Percentiles rank a stretch among this genome's conserved stretches.
phyloP scores from a whole-genome alignment of 2,329 filamentous ascomycete genomes.

The Colletotrichum godetiae region DNA sequence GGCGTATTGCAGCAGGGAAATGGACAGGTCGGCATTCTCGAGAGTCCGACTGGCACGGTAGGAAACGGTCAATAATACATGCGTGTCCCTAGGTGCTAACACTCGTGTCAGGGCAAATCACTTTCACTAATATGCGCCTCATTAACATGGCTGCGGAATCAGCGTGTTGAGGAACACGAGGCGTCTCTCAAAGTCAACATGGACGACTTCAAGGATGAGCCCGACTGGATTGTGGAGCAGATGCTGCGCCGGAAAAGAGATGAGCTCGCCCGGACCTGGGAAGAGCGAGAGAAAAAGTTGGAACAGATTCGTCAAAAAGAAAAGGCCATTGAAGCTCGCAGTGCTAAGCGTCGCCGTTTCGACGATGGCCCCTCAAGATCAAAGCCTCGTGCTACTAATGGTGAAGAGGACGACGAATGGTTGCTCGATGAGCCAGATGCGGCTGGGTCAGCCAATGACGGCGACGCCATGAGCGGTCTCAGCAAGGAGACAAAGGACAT shows the following conservation, averaged over 20 bases:
- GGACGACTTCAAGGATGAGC: conserved; percentile 71
- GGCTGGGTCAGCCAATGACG: conserved; percentile 41
- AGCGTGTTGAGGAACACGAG: conserved; percentile 74
- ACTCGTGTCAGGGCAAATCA: conserved; percentile 95
- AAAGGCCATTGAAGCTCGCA: conserved; percentile 64
- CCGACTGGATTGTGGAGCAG: conserved; percentile 86
- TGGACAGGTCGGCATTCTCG: conserved; percentile 87
- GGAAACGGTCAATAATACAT: too few relatives aligned
- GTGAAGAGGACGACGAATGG: conserved; percentile 76
- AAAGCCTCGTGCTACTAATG: conserved; percentile 37
- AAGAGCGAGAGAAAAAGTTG: conserved; percentile 80
- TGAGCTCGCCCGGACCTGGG: conserved; percentile 73
- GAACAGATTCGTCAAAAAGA: conserved; percentile 73
- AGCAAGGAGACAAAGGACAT: conserved; percentile 82
- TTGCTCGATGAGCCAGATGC: conserved; percentile 78
- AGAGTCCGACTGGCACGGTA: conserved; percentile 90
- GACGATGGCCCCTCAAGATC: conserved; percentile 45
- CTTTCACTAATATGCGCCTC: conserved; percentile 90
- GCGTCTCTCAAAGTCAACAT: conserved; percentile 59
- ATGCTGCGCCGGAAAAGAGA: conserved; percentile 75
- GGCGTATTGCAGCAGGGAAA: conserved; percentile 76
- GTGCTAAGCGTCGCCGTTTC: conserved; percentile 58
- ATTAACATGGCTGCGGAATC: conserved; percentile 88
- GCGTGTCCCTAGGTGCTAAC: too few relatives aligned
- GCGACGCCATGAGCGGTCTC: conserved; percentile 63